Percentiles rank a stretch among this genome's conserved stretches.
Conservation (phyloP, 1,284 basidiomycete species). For the Cutaneotrichosporon sp. region DNA sequence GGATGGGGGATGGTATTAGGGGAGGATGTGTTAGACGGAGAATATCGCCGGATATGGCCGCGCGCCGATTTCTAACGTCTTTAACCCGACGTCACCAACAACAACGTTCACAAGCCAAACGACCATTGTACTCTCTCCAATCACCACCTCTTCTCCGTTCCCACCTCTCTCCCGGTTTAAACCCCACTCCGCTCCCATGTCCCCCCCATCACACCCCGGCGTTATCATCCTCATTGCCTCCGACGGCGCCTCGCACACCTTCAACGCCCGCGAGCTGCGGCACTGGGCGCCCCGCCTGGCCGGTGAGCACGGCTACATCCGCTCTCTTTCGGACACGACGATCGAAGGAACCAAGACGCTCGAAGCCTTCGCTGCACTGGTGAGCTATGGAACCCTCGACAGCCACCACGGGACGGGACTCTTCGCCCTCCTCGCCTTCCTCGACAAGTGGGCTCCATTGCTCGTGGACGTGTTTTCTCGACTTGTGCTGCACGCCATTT, state of each 20-base stretch:
- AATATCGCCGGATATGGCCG: too few relatives aligned
- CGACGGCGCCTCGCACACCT: slow-evolving; percentile 2
- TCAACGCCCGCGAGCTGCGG: not conserved
- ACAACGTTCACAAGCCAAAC: too few relatives aligned
- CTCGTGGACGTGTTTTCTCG: not conserved
- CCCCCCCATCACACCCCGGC: not conserved
- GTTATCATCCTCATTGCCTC: not conserved
- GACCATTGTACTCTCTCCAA: not conserved
- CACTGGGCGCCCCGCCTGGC: not conserved
- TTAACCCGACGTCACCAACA: too few relatives aligned
- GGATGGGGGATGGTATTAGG: too few relatives aligned
- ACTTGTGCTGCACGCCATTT: not conserved
- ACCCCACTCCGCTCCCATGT: not conserved
- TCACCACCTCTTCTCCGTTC: not conserved
- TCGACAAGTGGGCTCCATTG: not conserved
- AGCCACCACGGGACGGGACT: not conserved
- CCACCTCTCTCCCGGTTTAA: not conserved
- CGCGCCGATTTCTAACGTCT: too few relatives aligned
- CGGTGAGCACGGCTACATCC: not conserved
- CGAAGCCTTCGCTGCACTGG: not conserved
- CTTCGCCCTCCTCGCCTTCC: slow-evolving; percentile 2
- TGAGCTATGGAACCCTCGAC: slow-evolving; percentile 1
- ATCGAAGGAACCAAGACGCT: slow-evolving; percentile 3
- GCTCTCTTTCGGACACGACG: not conserved
- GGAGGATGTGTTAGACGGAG: too few relatives aligned